Conservation (phyloP, 176 grass and related monocot species). For the Oryza meyeriana region DNA sequence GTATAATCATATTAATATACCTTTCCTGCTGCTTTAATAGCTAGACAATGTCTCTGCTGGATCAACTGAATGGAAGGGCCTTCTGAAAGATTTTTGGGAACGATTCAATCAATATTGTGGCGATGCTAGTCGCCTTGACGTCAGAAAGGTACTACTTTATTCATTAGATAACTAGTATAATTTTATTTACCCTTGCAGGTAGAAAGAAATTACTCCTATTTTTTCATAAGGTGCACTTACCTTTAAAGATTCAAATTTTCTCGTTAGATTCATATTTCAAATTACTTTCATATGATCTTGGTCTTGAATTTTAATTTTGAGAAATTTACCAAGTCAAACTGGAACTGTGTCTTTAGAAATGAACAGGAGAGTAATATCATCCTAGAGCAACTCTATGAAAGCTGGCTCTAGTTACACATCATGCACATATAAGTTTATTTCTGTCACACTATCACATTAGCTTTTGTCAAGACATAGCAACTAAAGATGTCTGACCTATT, state of each 20-base stretch:
- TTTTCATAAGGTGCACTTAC: neutral
- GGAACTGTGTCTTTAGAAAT: neutral
- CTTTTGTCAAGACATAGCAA: neutral
- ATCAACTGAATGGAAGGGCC: conserved; percentile 87
- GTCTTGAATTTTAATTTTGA: neutral
- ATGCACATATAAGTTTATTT: neutral
- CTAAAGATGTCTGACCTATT: neutral
- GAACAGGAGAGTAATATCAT: neutral
- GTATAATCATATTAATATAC: conserved; percentile 20
- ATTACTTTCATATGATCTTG: neutral
- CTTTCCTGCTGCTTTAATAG: conserved; percentile 48
- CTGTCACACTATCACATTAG: neutral
- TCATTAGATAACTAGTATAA: too few species aligned
- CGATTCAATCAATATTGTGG: conserved; percentile 82
- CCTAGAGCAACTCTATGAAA: neutral
- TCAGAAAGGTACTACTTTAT: conserved; percentile 62
- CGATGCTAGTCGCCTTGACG: conserved; percentile 50
- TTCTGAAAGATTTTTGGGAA: conserved; percentile 85
- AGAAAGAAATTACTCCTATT: neutral
- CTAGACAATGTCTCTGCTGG: conserved; percentile 95
- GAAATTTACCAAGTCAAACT: neutral
- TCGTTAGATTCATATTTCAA: neutral
- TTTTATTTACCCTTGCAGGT: neutral
- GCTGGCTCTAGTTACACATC: neutral
- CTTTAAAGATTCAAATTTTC: neutral